Evolutionary conservation across 2,329 filamentous ascomycete genomes (phyloP).

Genomic region (Pseudocercospora crystallina): DNA sequence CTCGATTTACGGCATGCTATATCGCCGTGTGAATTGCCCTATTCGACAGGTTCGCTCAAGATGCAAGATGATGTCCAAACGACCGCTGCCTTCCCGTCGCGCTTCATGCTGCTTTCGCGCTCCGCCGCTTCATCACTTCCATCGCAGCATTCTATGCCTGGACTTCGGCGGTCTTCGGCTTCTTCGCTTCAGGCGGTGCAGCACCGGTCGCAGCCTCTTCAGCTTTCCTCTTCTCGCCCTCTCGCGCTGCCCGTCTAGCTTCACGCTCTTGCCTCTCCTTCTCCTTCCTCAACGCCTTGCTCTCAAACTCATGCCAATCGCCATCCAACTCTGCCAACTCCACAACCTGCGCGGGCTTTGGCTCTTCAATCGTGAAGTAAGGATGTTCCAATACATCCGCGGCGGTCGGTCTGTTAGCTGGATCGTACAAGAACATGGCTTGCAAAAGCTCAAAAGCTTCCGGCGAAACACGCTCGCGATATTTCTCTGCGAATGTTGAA

Average conservation of each 20-base stretch:
- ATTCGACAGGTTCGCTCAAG: too few relatives aligned
- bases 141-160: slow-evolving; percentile 9
- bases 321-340: slow-evolving; percentile 83
- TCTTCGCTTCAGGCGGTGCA: slow-evolving; percentile 24
- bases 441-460: slow-evolving; percentile 80
- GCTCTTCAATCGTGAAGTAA: slow-evolving; percentile 85
- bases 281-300: slow-evolving; percentile 88
- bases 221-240: slow-evolving; percentile 43
- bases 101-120: too few relatives aligned
- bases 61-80: too few relatives aligned
- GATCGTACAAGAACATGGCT: slow-evolving; percentile 88
- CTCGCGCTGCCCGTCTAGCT: slow-evolving; percentile 47
- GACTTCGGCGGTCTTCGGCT: slow-evolving; percentile 20
- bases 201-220: slow-evolving; percentile 25
- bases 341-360: slow-evolving; percentile 70
- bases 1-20: too few relatives aligned
- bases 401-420: slow-evolving; percentile 76
- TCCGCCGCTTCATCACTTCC: slow-evolving; percentile 4
- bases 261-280: slow-evolving; percentile 69
- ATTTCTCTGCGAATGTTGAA: slow-evolving; percentile 79
- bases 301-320: slow-evolving; percentile 99
- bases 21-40: too few relatives aligned
- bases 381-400: slow-evolving; percentile 80
- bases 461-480: slow-evolving; percentile 71
- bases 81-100: neutral